A percentile compares a stretch with the other conserved stretches of the same genome.
Evolutionary conservation across 768 basidiomycete species (phyloP).

Genomic region (Termitomyces sp.): DNA sequence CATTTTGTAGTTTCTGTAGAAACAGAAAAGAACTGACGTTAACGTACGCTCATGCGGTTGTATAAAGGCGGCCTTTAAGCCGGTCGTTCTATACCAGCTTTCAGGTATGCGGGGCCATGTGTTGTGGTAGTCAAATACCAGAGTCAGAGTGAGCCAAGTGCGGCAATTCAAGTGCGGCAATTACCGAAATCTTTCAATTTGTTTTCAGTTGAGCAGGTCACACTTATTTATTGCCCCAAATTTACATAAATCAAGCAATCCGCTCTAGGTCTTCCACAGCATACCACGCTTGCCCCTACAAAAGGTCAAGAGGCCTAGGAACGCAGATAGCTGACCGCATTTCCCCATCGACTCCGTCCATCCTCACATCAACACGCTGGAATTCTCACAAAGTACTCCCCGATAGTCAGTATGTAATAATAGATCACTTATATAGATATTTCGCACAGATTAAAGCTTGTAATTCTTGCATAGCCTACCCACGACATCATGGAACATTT

Average conservation of each 20-base stretch:
- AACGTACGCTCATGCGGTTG: slow-evolving; percentile 5
- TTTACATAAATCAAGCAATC: neutral
- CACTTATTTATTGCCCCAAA: no score
- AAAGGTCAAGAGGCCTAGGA: neutral
- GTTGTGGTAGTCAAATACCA: neutral
- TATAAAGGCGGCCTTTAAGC: neutral
- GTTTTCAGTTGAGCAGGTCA: no score
- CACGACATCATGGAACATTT: slow-evolving; percentile 42
- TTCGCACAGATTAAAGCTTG: neutral
- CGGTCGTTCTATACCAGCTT: slow-evolving; percentile 6
- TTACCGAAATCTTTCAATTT: neutral
- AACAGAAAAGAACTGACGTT: slow-evolving; percentile 5
- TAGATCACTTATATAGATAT: neutral
- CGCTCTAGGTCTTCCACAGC: neutral
- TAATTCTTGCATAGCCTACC: neutral
- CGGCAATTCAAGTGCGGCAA: slow-evolving; percentile 9
- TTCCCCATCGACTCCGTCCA: neutral
- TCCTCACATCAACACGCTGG: neutral
- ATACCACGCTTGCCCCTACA: neutral
- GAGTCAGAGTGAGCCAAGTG: neutral
- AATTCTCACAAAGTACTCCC: neutral
- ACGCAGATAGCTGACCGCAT: neutral
- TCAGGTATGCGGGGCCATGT: slow-evolving; percentile 7
- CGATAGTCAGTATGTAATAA: neutral
- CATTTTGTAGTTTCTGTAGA: slow-evolving; percentile 13